Evolutionary conservation across 2,329 filamentous ascomycete genomes (phyloP), one percentile per base, ranked within the genome.

Genomic region (Cryphonectria naterciae): DNA sequence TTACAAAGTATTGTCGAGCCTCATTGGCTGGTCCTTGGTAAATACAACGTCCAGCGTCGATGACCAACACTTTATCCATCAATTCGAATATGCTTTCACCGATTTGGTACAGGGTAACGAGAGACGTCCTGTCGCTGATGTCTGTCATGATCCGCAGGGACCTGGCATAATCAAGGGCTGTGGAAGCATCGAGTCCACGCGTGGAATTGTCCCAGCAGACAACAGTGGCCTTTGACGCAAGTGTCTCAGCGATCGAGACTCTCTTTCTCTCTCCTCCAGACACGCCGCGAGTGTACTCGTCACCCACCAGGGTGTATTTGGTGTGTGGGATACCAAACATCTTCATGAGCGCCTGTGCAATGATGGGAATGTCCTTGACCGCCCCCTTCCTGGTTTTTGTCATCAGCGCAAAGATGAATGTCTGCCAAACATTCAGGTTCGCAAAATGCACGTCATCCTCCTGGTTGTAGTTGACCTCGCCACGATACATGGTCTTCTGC

Each of bases 171-270:
- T 92, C 88, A 13, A 92, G 78, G 0, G 91, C 91, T 0, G 89
- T 92, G 46, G 86, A 88, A 19, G 88, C 86, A 75, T 93, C 91
- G 1, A 93, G 80, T 1, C 91, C 91, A 71, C 85, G 84, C 0
- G 89, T 92, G 2, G 86, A 89, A 72, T 93, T 92, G 74, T 91
- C 92, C 92, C 92, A 94, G 72, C 90, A 91, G 78, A 93, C 90
- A 1, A 88, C 83, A 58, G 86, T 89, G 1, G 88, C 87, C n/a
- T 84, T 80, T 1, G 83, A 84, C 13, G 87, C 85, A 70, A 92
- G 88, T 7, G 90, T 91, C 79, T 94, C 92, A 10, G 90, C 91
- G 74, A 94, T 93, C 66, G 88, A 91, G 7, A 95, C 92, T 77
- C 93, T 89, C 80, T 95, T 93, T 73, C 89, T 85, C 77, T 92